Base-by-base conservation (phyloP, 305 asterid species). In the Lippia alba region DNA sequence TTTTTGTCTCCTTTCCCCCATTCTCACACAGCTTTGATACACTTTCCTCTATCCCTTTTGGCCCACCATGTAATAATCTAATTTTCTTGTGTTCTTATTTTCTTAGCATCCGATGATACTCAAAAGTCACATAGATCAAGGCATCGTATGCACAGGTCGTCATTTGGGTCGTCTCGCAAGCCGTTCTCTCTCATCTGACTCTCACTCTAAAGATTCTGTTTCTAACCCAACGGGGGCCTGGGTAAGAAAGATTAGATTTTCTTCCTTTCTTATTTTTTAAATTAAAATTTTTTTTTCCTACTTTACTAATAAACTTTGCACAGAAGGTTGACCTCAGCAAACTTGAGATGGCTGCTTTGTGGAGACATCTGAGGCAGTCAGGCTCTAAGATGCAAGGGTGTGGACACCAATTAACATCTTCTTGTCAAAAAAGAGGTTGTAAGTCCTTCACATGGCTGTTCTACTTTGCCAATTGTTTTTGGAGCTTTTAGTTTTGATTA, bases 261-360 rank as follows among this genome's bases (percentile, higher is more conserved):
- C 44, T 36, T 20, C 19, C 58, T 12, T 56, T 56, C 24, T 53
- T 32, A 5, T 39, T 64, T 73, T 66, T 44, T 5, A 11, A 11
- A 44, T 48, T 11, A 16, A 17, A 40, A 54, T 20, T 48, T n/a
- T 32, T 41, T 17, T 7, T 30, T 0, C n/a, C 17, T 24, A 0
- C 14, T 8, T 41, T 18, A 6, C 18, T 12, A 24, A 7, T 44
- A 5, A 16, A 18, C 16, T 44, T 36, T 65, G 46, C 41, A 34
- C 85, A 80, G 89, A 88, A 88, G 85, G 85, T 93, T 66, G 98
- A 93, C 83, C 87, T 93, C 60, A 74, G 98, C 85, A 93, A 91
- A 76, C 94, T 93, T 3, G 97, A 90, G 84, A 87, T 86, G 91
- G 84, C 87, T 39, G 97, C 98, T 0, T 67, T 92, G 7, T 84